phyloP scores from a whole-genome alignment of 768 basidiomycete species.

The Boletus sp. region DNA sequence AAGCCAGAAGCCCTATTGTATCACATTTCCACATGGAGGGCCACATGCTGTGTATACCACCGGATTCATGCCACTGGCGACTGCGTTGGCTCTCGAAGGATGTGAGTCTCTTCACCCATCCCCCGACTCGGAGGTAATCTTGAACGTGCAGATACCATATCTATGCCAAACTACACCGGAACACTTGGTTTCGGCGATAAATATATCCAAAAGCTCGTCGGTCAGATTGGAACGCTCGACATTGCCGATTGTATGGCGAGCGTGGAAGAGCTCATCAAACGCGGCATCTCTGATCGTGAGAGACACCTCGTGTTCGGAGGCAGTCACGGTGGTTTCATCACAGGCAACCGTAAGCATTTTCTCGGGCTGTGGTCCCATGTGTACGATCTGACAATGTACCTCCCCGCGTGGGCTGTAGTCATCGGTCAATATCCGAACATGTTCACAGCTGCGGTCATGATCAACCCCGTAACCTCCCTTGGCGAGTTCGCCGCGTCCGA shows the following conservation, averaged over 20 bases:
- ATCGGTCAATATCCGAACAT: no score
- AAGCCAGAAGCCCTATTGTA: slow-evolving; percentile 37
- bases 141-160: slow-evolving; percentile 42
- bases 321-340: slow-evolving; percentile 63
- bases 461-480: no score
- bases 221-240: slow-evolving; percentile 60
- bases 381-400: background rate
- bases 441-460: slow-evolving; percentile 44
- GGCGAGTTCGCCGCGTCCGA: no score
- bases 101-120: slow-evolving; percentile 38
- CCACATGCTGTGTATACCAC: slow-evolving; percentile 46
- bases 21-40: slow-evolving; percentile 58
- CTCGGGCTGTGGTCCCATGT: background rate
- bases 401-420: slow-evolving; percentile 24
- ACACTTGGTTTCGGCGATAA: slow-evolving; percentile 59
- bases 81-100: slow-evolving; percentile 51
- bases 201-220: slow-evolving; percentile 46
- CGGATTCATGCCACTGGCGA: slow-evolving; percentile 39
- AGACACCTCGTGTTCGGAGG: slow-evolving; percentile 57
- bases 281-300: slow-evolving; percentile 41
- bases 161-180: slow-evolving; percentile 61
- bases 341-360: slow-evolving; percentile 46
- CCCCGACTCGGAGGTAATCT: background rate
- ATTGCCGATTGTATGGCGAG: slow-evolving; percentile 58
- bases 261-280: slow-evolving; percentile 43